Conservation (phyloP, 1,284 basidiomycete species). For the Malassezia yamatoensis region DNA sequence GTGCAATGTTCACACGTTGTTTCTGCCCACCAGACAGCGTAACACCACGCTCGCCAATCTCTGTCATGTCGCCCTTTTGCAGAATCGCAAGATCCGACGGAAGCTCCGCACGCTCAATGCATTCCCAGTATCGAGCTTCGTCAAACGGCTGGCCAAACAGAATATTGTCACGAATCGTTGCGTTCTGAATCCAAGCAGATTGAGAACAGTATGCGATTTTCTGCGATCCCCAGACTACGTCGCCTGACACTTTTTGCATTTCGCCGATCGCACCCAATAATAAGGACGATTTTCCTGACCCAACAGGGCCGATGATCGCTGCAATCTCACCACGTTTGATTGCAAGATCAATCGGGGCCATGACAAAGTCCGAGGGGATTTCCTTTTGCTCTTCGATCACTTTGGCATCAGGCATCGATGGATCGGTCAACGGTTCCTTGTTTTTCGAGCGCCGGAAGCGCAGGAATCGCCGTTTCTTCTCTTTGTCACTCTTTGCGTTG, state of each 20-base stretch:
- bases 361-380: not conserved
- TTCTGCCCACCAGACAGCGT: conserved; percentile 56
- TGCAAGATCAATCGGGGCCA: conserved; percentile 5
- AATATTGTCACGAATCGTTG: conserved; percentile 56
- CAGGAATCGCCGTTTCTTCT: conserved; percentile 7
- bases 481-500: not conserved
- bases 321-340: conserved; percentile 15
- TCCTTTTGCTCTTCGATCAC: not conserved
- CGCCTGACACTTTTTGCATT: conserved; percentile 33
- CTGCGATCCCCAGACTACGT: conserved; percentile 36
- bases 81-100: conserved; percentile 61
- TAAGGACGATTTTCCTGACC: conserved; percentile 43
- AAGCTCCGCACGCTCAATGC: conserved; percentile 31
- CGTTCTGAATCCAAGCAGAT: conserved; percentile 79
- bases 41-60: conserved; percentile 53
- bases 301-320: conserved; percentile 42
- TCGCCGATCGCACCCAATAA: conserved; percentile 42
- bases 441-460: not conserved
- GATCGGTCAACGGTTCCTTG: not conserved
- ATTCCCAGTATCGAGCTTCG: conserved; percentile 53
- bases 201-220: conserved; percentile 68
- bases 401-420: not conserved
- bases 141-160: conserved; percentile 50
- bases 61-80: conserved; percentile 64
- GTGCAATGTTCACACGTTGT: conserved; percentile 62